A percentile compares a stretch with the other conserved stretches of the same genome.
Conservation (phyloP, 202 grass and related monocot species). For the Hordeum pubiflorum region DNA sequence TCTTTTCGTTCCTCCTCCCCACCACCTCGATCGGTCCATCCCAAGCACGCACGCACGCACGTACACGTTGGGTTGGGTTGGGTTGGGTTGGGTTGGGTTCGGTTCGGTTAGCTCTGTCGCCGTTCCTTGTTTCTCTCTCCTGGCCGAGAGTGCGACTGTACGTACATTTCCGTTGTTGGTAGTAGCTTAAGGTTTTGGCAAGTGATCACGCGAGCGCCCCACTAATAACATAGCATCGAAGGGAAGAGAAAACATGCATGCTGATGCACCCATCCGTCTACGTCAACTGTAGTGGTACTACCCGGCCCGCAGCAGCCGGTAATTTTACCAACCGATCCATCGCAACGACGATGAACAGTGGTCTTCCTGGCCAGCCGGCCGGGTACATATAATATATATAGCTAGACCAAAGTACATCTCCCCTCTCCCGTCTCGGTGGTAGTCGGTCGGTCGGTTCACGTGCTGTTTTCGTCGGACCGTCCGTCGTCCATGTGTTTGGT, state of each 20-base stretch:
- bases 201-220: not conserved
- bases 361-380: not conserved
- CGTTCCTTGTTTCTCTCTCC: not conserved
- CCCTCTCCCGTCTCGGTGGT: not conserved
- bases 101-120: not conserved
- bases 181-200: constrained; percentile 28
- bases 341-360: not conserved
- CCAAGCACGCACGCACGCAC: not conserved
- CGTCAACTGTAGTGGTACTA: not conserved
- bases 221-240: not conserved
- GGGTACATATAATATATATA: too few relatives aligned
- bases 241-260: not conserved
- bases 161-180: not conserved
- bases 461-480: not conserved
- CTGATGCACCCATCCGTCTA: not conserved
- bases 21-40: not conserved
- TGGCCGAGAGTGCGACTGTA: not conserved
- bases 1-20: not conserved
- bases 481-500: not conserved
- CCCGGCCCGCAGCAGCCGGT: not conserved
- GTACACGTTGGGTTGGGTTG: too few relatives aligned
- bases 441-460: not conserved
- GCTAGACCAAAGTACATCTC: not conserved
- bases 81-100: not conserved
- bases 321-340: not conserved